A percentile compares a stretch with the other conserved stretches of the same genome.
phyloP scores from a whole-genome alignment of 805 yeast genomes.

The Isabelozyma pseudorhagii region DNA sequence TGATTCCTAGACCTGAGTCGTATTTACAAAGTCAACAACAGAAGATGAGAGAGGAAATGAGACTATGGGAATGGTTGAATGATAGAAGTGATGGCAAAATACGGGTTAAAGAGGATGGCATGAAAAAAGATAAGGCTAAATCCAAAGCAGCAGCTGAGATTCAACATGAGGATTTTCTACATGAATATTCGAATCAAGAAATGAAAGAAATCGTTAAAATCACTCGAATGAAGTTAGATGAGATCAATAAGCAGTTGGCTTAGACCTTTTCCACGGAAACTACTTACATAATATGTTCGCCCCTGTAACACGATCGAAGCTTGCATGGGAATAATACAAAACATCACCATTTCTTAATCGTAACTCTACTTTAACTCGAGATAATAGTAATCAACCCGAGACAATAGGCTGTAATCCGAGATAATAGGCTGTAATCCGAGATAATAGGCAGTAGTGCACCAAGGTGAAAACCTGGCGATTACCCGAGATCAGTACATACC shows the following conservation, averaged over 20 bases:
- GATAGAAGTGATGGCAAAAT: conserved; percentile 23
- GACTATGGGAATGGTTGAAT: conserved; percentile 72
- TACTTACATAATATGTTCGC: too few relatives aligned
- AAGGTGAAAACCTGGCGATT: too few relatives aligned
- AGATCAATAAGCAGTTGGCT: conserved; percentile 14
- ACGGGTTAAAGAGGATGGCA: conserved; percentile 1
- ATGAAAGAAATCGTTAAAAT: conserved; percentile 44
- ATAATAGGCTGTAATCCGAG: too few relatives aligned
- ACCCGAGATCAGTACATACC: too few relatives aligned
- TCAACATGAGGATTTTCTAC: conserved; percentile 4
- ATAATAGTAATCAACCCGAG: too few relatives aligned
- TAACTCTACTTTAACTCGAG: too few relatives aligned
- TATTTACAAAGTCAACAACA: conserved; percentile 21
- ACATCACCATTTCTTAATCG: too few relatives aligned
- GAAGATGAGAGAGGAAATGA: conserved; percentile 49
- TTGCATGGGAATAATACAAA: too few relatives aligned
- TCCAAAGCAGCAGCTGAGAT: conserved; percentile 1
- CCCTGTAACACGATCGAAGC: too few relatives aligned
- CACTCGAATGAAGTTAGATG: conserved; percentile 41
- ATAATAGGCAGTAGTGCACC: too few relatives aligned
- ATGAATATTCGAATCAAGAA: conserved; percentile 37
- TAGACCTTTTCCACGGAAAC: neutral
- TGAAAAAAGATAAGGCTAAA: neutral
- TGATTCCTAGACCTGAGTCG: conserved; percentile 40
- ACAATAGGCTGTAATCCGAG: too few relatives aligned